phyloP scores from a whole-genome alignment of 805 yeast genomes.

The Vanderwaltozyma verrucispora region DNA sequence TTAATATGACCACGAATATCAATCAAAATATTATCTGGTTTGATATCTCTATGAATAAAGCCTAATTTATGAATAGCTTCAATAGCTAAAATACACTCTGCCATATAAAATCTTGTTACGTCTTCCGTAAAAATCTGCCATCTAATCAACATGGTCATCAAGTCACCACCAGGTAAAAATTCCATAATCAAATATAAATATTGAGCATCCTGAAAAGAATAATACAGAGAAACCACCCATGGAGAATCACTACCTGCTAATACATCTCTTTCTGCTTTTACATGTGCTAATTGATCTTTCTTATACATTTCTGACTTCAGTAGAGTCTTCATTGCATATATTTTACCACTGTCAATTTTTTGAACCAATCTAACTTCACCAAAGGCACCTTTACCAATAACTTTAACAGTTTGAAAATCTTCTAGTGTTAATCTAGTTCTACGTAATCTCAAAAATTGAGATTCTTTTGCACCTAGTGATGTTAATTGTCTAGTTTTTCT shows the following conservation, averaged over 20 bases:
- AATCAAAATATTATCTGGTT: constrained; percentile 89
- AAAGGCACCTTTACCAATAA: constrained; percentile 92
- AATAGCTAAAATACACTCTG: constrained; percentile 90
- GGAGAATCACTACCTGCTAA: constrained; percentile 86
- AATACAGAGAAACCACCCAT: constrained; percentile 75
- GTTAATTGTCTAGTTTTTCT: constrained; percentile 73
- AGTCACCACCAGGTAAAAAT: constrained; percentile 82
- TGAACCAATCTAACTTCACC: constrained; percentile 95
- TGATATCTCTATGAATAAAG: constrained; percentile 93
- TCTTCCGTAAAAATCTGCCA: constrained; percentile 93
- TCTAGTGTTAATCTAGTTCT: constrained; percentile 75
- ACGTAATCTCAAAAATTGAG: constrained; percentile 73
- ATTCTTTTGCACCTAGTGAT: constrained; percentile 78
- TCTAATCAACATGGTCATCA: constrained; percentile 91
- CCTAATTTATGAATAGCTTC: constrained; percentile 91
- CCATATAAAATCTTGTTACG: constrained; percentile 86
- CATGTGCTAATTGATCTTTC: constrained; percentile 90
- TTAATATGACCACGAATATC: constrained; percentile 75
- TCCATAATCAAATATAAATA: constrained; percentile 86
- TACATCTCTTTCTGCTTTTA: constrained; percentile 92
- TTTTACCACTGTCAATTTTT: constrained; percentile 80
- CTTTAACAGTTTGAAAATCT: constrained; percentile 83
- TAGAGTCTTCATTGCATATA: constrained; percentile 89
- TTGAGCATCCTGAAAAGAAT: constrained; percentile 68
- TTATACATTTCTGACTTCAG: constrained; percentile 88